Base-by-base conservation (phyloP, 306 rosid species). In the Gynostemma pentaphyllum region DNA sequence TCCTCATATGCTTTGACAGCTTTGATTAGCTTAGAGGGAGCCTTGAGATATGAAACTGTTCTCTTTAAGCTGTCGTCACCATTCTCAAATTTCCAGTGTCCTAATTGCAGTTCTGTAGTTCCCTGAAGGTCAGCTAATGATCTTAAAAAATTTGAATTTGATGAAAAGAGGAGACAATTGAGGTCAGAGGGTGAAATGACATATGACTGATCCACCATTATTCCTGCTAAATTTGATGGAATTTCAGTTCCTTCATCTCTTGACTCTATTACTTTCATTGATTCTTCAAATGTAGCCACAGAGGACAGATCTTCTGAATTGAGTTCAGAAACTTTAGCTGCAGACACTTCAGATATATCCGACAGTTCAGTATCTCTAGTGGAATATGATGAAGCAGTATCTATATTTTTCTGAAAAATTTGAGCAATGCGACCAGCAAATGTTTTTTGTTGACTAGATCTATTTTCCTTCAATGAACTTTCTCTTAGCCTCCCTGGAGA, bases 1-100 rank as follows among this genome's bases (percentile, higher is more conserved):
- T 92, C 98, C 82, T 92, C 98, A 19, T 61, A 78, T 64, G 66
- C 98, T 72, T 84, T 92, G 22, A 80, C 75, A 36, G 98, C 88
- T 78, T 88, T 92, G 21, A 88, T 27, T 75, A 92, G 56, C 72
- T 78, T 92, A 36, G 77, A 64, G n/a, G 98, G 78, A 36, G 96
- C 85, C 82, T 88, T 92, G 69, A 82, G 4, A 68, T 84, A 92
- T 18, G 87, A 68, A 52, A 88, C 73, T 15, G 84, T 76, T 69
- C 96, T 74, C 76, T 84, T 88, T 75, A 80, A 57, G 70, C 66
- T 68, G 49, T 68, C 84, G 26, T 72, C 75, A 1, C 59, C 78
- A 70, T 41, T 75, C 67, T 88, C 96, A 15, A 84, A 79, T 64
- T 78, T 92, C 99, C 99, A 92, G 51, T 72, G 67, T 48, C 87